Evolutionary conservation across 1,284 basidiomycete genomes (phyloP), one percentile per base, ranked within the genome.

Genomic region (Ustilago trichophora): DNA sequence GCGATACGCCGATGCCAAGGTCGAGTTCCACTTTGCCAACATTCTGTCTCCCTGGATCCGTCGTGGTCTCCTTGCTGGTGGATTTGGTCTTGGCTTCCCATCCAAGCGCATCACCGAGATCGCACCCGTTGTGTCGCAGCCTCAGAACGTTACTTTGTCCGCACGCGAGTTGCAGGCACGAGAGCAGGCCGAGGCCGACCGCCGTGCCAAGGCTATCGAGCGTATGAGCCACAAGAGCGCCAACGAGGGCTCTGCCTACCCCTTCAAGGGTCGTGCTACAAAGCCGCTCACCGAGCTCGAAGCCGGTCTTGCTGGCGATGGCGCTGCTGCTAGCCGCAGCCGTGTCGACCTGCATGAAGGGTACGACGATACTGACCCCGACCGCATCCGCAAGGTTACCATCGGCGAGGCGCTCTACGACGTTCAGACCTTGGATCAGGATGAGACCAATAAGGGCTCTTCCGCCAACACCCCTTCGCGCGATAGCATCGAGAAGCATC

Each of bases 41-140:
- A 87, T 98, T 49, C 86, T 94, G 49, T 94, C 92, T 0, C 93
- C 93, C 0, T 98, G 95, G 95, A 92, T 94, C 54, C 88, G 91
- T 21, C 69, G 82, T 37, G 78, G 56, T 34, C 53, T 80, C 33
- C 65, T 69, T 15, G 54, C 65, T 11, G 59, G 60, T 50, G 60
- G 66, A 2, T 63, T 69, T n/a, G 65, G 65, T 21, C 13, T 69
- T 5, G 59, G 65, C 13, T 63, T 69, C 55, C 54, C 65, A 8
- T 58, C 51, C 16, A 58, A 54, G 36, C 50, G 65, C 7, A 69
- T 69, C 36, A 69, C 59, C 29, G 65, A 77, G 53, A 62, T 79
- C 27, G 78, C 79, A 0, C 68, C 69, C 21, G 76, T 80, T 43
- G 92, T 91, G 3, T 86, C 96, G 92, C 65, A 92, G 91, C 12